Conservation (phyloP, 768 basidiomycete genomes). For the Rhizopogon vesiculosus region DNA sequence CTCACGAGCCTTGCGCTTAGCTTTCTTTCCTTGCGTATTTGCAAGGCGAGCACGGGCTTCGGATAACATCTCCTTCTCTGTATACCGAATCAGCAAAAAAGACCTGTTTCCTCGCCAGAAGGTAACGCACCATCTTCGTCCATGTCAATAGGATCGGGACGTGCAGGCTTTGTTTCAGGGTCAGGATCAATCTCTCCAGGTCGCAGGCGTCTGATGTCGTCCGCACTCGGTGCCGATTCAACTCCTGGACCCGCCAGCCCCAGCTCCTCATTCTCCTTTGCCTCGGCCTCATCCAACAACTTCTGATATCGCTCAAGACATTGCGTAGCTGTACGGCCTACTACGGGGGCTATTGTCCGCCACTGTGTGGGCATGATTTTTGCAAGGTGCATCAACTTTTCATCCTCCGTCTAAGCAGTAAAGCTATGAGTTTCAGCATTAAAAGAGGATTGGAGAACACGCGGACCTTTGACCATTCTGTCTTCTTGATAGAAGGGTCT, state of each 20-base stretch:
- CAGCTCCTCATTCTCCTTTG: constrained; percentile 92
- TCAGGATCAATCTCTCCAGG: constrained; percentile 99
- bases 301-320: constrained; percentile 99
- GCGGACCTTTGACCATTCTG: constrained; percentile 96
- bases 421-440: neutral
- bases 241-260: constrained; percentile 79
- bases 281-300: constrained; percentile 94
- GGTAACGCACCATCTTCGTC: constrained; percentile 84
- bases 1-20: constrained; percentile 97
- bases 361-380: constrained; percentile 99
- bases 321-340: constrained; percentile 95
- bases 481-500: constrained; percentile 99
- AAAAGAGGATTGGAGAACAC: neutral
- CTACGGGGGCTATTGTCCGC: constrained; percentile 98
- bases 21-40: constrained; percentile 99
- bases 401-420: constrained; percentile 80
- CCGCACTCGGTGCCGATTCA: constrained; percentile 85
- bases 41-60: constrained; percentile 97
- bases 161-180: constrained; percentile 96
- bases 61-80: constrained; percentile 99
- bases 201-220: constrained; percentile 82
- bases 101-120: neutral
- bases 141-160: constrained; percentile 99
- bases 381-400: constrained; percentile 95
- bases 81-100: constrained; percentile 6